A percentile compares a stretch with the other conserved stretches of the same genome.
phyloP scores from a whole-genome alignment of 768 basidiomycete species.

The Termitomyces titanicus region DNA sequence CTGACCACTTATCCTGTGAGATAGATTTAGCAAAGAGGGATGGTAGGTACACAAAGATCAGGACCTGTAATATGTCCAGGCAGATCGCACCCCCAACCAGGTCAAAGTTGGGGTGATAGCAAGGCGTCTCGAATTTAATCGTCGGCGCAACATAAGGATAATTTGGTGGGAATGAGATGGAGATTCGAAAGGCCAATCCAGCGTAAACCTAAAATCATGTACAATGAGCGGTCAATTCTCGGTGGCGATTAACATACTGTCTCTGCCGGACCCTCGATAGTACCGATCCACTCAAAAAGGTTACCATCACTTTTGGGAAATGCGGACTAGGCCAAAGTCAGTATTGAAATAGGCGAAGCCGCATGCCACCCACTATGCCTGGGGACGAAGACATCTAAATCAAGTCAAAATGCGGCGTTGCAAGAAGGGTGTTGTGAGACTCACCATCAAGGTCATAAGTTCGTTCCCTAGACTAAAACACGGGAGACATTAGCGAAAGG shows the following conservation, averaged over 20 bases:
- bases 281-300: constrained; percentile 87
- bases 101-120: constrained; percentile 91
- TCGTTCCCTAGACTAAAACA: constrained; percentile 68
- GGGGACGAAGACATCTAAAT: constrained; percentile 83
- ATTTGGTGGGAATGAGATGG: constrained; percentile 80
- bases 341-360: background rate
- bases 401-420: background rate
- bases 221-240: background rate
- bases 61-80: constrained; percentile 82
- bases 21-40: background rate
- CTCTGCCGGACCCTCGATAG: constrained; percentile 76
- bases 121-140: constrained; percentile 86
- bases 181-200: constrained; percentile 78
- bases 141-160: constrained; percentile 85
- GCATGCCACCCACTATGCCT: constrained; percentile 63
- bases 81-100: constrained; percentile 74
- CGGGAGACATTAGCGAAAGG: background rate
- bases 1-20: constrained; percentile 85
- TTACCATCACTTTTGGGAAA: constrained; percentile 87
- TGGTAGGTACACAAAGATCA: background rate
- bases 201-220: constrained; percentile 57
- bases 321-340: constrained; percentile 57
- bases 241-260: constrained; percentile 42
- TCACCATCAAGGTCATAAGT: constrained; percentile 86
- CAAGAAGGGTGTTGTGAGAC: constrained; percentile 16